phyloP scores from a whole-genome alignment of 139 green algal genomes.

The Mychonastes homosphaera region DNA sequence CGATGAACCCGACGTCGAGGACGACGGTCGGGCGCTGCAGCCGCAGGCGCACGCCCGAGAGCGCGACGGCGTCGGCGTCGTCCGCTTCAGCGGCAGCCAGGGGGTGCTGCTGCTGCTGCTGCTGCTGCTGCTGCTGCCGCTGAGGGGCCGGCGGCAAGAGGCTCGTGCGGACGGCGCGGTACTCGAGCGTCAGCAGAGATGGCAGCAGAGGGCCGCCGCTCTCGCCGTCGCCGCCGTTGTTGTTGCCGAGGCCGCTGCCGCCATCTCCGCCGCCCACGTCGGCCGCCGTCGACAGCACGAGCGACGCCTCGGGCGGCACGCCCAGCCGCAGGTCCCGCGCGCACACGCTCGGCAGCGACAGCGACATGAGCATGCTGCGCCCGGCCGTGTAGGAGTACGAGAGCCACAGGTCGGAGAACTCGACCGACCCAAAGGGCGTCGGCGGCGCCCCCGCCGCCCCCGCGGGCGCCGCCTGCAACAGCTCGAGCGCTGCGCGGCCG shows the following conservation, averaged over 20 bases:
- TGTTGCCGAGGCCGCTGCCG: constrained; percentile 1
- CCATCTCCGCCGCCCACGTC: neutral
- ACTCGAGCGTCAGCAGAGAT: constrained; percentile 38
- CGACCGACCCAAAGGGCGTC: constrained; percentile 8
- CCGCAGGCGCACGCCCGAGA: constrained; percentile 38
- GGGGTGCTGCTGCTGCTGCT: constrained; percentile 18
- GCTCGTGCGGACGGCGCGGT: constrained; percentile 14
- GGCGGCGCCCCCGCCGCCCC: constrained; percentile 4
- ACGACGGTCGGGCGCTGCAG: constrained; percentile 77
- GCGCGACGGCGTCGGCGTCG: neutral
- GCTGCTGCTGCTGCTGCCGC: constrained; percentile 2
- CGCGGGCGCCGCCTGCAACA: constrained; percentile 22
- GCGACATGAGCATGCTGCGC: constrained; percentile 39
- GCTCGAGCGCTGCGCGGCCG: constrained; percentile 45
- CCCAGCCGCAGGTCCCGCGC: constrained; percentile 51
- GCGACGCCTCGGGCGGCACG: constrained; percentile 40
- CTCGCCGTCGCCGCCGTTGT: constrained; percentile 8
- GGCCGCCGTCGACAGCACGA: constrained; percentile 49
- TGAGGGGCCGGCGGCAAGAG: neutral
- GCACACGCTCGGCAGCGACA: constrained; percentile 55
- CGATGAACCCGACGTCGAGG: constrained; percentile 75
- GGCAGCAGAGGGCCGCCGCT: constrained; percentile 9
- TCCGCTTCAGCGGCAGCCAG: neutral
- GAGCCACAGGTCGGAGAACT: constrained; percentile 45
- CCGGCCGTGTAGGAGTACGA: constrained; percentile 16